Percentiles rank a stretch among this genome's conserved stretches.
Conservation (phyloP, 2,329 filamentous ascomycete genomes). For the Penicillium hesseltinei region DNA sequence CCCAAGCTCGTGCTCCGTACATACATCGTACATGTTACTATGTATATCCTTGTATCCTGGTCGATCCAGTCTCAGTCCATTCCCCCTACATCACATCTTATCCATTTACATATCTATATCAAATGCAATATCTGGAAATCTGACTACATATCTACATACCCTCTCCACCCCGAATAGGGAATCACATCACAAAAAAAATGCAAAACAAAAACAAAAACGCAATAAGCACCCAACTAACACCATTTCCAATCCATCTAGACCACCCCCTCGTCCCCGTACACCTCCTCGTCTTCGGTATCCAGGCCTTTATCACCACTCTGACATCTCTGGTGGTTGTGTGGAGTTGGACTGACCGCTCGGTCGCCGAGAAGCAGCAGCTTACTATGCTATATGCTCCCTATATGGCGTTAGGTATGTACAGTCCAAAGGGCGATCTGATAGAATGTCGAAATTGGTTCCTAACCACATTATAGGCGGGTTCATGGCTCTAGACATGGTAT, state of each 20-base stretch:
- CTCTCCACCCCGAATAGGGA: neutral
- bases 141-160: neutral
- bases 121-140: neutral
- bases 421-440: no score
- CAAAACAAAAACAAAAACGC: neutral
- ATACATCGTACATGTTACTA: neutral
- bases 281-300: constrained; percentile 58
- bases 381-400: constrained; percentile 58
- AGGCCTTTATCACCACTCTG: constrained; percentile 61
- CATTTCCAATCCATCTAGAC: constrained; percentile 38
- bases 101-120: neutral
- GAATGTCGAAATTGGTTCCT: constrained; percentile 2
- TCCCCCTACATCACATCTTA: neutral
- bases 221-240: neutral
- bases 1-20: neutral
- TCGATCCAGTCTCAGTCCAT: neutral
- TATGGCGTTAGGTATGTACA: constrained; percentile 52
- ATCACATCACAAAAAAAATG: neutral
- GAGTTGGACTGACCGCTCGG: constrained; percentile 52
- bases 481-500: constrained; percentile 41
- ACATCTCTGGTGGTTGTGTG: constrained; percentile 62
- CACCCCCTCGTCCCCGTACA: constrained; percentile 59
- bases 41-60: neutral
- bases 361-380: constrained; percentile 50
- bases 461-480: constrained; percentile 30